Conservation (phyloP, 257 asterid species). For the Scutellaria barbata region DNA sequence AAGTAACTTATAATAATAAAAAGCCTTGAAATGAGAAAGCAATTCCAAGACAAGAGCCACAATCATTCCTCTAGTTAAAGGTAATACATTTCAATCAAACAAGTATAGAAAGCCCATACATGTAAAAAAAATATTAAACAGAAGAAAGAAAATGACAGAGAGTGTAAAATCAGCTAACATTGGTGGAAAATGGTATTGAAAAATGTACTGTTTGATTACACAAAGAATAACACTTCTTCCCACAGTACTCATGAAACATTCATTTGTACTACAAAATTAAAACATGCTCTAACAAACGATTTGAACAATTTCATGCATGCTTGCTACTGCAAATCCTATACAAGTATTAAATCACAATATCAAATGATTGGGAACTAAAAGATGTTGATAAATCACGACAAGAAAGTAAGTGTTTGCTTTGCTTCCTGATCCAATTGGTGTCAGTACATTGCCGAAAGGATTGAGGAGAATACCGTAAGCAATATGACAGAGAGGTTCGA, state of each 20-base stretch:
- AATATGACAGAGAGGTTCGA: not conserved
- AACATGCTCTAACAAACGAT: not conserved
- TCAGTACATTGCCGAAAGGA: not conserved
- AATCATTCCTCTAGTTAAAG: too few relatives aligned
- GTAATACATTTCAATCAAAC: too few relatives aligned
- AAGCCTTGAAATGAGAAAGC: too few relatives aligned
- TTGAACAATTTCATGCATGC: not conserved
- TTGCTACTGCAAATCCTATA: not conserved
- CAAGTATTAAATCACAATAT: not conserved
- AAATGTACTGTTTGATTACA: constrained; percentile 1
- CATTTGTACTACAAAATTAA: not conserved
- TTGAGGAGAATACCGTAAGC: not conserved
- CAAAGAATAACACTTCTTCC: not conserved
- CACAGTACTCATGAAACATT: not conserved
- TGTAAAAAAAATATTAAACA: too few relatives aligned
- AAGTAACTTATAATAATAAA: too few relatives aligned
- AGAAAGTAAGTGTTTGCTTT: not conserved
- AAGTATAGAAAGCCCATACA: too few relatives aligned
- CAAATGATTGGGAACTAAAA: too few relatives aligned
- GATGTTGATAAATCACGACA: not conserved
- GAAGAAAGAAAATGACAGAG: not conserved
- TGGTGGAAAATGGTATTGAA: not conserved
- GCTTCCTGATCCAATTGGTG: not conserved
- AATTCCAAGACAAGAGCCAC: too few relatives aligned
- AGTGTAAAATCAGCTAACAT: not conserved